A percentile compares a stretch with the other conserved stretches of the same genome.
Conservation (phyloP, 2,329 filamentous ascomycete genomes). For the Colletotrichum gloeosporioides region DNA sequence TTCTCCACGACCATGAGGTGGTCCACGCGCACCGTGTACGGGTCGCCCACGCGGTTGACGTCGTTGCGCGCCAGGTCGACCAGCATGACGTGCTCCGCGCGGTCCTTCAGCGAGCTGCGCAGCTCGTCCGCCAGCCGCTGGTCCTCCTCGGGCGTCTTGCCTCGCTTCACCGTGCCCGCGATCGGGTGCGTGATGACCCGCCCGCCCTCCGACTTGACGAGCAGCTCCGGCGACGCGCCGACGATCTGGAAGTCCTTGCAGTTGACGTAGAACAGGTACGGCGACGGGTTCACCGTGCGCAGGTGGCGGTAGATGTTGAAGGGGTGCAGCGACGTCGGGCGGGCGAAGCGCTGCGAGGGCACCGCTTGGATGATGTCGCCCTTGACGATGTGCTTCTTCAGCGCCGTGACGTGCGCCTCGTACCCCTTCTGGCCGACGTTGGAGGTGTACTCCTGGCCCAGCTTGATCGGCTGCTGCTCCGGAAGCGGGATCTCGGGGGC, state of each 20-base stretch:
- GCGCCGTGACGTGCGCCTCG: slow-evolving; percentile 81
- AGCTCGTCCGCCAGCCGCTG: slow-evolving; percentile 79
- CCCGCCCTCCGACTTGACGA: slow-evolving; percentile 88
- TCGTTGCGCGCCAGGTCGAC: slow-evolving; percentile 97
- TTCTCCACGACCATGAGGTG: slow-evolving; percentile 92
- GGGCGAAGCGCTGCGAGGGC: slow-evolving; percentile 89
- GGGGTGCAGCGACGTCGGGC: slow-evolving; percentile 88
- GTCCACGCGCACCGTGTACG: slow-evolving; percentile 87
- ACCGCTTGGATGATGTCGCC: slow-evolving; percentile 99
- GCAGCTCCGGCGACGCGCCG: slow-evolving; percentile 90
- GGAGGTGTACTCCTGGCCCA: slow-evolving; percentile 81
- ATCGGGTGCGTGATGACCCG: slow-evolving; percentile 96
- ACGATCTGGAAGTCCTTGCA: slow-evolving; percentile 94
- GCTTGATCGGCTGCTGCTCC: slow-evolving; percentile 73
- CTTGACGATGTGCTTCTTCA: slow-evolving; percentile 89
- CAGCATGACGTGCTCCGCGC: slow-evolving; percentile 95
- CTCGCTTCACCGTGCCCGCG: slow-evolving; percentile 91
- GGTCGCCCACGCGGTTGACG: slow-evolving; percentile 94
- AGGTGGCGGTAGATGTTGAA: slow-evolving; percentile 98
- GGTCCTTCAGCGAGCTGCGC: slow-evolving; percentile 83
- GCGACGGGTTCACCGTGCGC: slow-evolving; percentile 95
- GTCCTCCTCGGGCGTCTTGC: slow-evolving; percentile 82
- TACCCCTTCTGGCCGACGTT: slow-evolving; percentile 92
- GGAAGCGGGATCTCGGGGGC: slow-evolving; percentile 79
- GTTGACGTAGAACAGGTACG: slow-evolving; percentile 95